Evolutionary conservation across 2,329 filamentous ascomycete genomes (phyloP).

Genomic region (Ophiocordyceps polyrhachis-furcata): DNA sequence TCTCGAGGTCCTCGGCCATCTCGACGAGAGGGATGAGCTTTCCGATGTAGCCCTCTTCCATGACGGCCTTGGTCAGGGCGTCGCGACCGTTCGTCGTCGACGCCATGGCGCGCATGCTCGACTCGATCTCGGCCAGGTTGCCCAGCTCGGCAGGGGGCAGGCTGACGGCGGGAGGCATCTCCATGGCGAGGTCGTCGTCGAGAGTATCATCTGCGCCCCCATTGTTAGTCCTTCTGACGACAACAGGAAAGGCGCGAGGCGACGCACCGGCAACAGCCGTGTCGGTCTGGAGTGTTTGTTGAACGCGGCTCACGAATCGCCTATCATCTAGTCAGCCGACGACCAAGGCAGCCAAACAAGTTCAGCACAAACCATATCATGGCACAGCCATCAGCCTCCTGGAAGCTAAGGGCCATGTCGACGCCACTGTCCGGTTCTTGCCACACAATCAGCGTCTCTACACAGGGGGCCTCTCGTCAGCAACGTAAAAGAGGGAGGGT

Average conservation of each 20-base stretch:
- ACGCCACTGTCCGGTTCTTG: slow-evolving; percentile 67
- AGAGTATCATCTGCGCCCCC: slow-evolving; percentile 52
- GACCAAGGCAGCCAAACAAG: no score
- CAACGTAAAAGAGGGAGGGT: slow-evolving; percentile 5
- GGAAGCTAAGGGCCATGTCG: slow-evolving; percentile 96
- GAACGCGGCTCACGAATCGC: slow-evolving; percentile 80
- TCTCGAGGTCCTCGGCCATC: slow-evolving; percentile 82
- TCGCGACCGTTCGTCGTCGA: slow-evolving; percentile 61
- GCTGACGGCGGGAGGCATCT: slow-evolving; percentile 49
- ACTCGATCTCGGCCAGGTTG: slow-evolving; percentile 69
- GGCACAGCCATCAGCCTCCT: slow-evolving; percentile 87
- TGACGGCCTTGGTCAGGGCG: slow-evolving; percentile 69
- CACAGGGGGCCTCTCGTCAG: slow-evolving; percentile 4
- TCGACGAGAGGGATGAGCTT: slow-evolving; percentile 75
- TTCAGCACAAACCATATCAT: slow-evolving; percentile 60
- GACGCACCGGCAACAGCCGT: slow-evolving; percentile 1
- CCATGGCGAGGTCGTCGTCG: slow-evolving; percentile 69
- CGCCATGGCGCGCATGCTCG: slow-evolving; percentile 63
- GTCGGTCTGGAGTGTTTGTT: slow-evolving; percentile 47
- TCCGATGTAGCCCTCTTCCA: slow-evolving; percentile 68
- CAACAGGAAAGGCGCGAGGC: not conserved
- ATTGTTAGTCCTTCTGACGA: slow-evolving; percentile 8
- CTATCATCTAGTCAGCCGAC: slow-evolving; percentile 24
- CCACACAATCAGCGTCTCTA: slow-evolving; percentile 97
- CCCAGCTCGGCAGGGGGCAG: slow-evolving; percentile 67